A percentile compares a stretch with the other conserved stretches of the same genome.
Conservation (phyloP, 805 yeast species). For the Saturnispora mendoncae region DNA sequence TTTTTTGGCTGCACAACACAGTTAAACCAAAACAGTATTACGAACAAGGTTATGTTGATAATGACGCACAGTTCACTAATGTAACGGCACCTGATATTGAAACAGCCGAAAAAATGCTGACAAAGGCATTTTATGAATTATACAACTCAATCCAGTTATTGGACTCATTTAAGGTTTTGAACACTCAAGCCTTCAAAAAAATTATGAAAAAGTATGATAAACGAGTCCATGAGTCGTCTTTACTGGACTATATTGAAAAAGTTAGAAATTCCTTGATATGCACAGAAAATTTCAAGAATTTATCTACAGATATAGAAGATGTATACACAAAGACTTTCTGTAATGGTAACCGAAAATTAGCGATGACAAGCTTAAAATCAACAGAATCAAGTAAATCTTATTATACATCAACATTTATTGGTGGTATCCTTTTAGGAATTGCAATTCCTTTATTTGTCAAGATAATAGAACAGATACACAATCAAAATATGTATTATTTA, state of each 20-base stretch:
- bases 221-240: conserved; percentile 37
- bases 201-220: conserved; percentile 89
- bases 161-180: conserved; percentile 61
- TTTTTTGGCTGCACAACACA: conserved; percentile 26
- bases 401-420: conserved; percentile 40
- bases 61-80: conserved; percentile 13
- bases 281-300: neutral
- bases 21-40: conserved; percentile 27
- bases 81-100: conserved; percentile 7
- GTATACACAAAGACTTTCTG: conserved; percentile 58
- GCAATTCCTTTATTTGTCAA: conserved; percentile 57
- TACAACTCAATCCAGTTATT: conserved; percentile 64
- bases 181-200: conserved; percentile 82
- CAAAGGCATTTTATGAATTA: conserved; percentile 59
- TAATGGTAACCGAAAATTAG: conserved; percentile 58
- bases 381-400: conserved; percentile 32
- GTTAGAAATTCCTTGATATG: conserved; percentile 38
- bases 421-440: conserved; percentile 65
- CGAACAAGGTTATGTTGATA: conserved; percentile 23
- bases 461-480: conserved; percentile 29
- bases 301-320: conserved; percentile 42
- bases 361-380: conserved; percentile 60
- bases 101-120: conserved; percentile 57
- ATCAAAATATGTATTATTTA: conserved; percentile 46
- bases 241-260: conserved; percentile 43